Evolutionary conservation across 768 basidiomycete species (phyloP), one percentile per base, ranked within the genome.

Genomic region (Serendipita sp.): DNA sequence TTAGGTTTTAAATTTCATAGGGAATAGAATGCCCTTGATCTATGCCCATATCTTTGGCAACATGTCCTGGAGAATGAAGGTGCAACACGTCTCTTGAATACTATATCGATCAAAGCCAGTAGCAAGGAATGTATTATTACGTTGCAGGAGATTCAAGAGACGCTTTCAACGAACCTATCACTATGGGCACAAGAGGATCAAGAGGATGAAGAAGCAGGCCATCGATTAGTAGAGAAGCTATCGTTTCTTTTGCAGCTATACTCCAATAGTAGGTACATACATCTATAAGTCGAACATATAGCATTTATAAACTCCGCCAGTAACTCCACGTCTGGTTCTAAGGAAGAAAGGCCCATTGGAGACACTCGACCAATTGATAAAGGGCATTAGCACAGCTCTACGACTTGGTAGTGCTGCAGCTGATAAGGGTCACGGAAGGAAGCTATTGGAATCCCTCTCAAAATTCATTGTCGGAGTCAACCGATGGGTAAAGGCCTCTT

Each of bases 61-160:
- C 10, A 60, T 36, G n/a, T 34, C n/a, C 30, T 11, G n/a, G 36
- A 60, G 16, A 38, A 38, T 32, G 16, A 60, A 16, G 18, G 16
- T 32, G 56, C 30, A 10, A 34, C 18, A n/a, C 16, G 35, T 8
- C 56, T 60, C 28, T 36, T 60, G 8, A 36, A 60, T 8, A n/a
- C 16, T 10, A 38, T 60, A n/a, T 11, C 56, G 8, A 8, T n/a
- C 18, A 32, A 38, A 11, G 56, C 56, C 16, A 60, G 56, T 60
- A 60, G 56, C 30, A 60, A 60, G 35, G 56, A 60, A 30, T 60
- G 56, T 35, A 32, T 60, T 10, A 60, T 60, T n/a, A 30, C 56
- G 56, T 2, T 60, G 8, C 56, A 34, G 10, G 56, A 60, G 35
- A 38, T 32, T 11, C 56, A 60, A 60, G 56, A 60, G 8, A 32